Base-by-base conservation (phyloP, 306 rosid species). In the Pterocarpus santalinus region DNA sequence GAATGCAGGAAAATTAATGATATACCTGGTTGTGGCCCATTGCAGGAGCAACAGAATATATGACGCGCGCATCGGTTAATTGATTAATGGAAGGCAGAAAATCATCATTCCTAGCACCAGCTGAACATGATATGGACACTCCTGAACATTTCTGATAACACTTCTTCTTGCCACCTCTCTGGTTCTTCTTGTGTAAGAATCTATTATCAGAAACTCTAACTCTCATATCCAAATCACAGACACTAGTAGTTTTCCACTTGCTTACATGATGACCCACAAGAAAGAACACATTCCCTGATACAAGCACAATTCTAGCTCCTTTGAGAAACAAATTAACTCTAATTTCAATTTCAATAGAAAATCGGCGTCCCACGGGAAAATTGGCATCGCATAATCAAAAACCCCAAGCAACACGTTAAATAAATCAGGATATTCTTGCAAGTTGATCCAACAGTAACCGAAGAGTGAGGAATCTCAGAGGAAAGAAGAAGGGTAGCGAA, bases 11-110 rank as follows among this genome's bases (percentile, higher is more conserved):
- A 22, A 22, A 22, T 22, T 22, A 0, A 47, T 47, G 15, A 13
- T 32, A 17, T 84, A 91, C 98, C 97, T 93, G 87, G 79, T 93
- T 95, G 85, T 95, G 99, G 77, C 99, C 99, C 94, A 93, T 95
- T 69, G 99, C 90, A 17, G 99, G 84, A 83, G 99, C 99, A 35
- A 95, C 92, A 0, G 95, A 89, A 81, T 90, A 95, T 77, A 95
- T 88, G 22, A 95, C 51, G 7, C 88, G 88, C 5, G 95, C 94
- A 78, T 86, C 49, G 28, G 30, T 80, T 56, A 88, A 67, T 49
- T 82, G 83, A 49, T 85, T 64, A 75, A 82, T 60, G 36, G 89
- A 80, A 66, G 76, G 79, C 33, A 73, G 30, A 72, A 52, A 73
- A 5, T 61, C 77, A 74, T 74, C 79, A 62, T 82, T 79, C 60